Evolutionary conservation across 2,329 filamentous ascomycete species (phyloP).

Genomic region (Teratosphaeria zuluensis): DNA sequence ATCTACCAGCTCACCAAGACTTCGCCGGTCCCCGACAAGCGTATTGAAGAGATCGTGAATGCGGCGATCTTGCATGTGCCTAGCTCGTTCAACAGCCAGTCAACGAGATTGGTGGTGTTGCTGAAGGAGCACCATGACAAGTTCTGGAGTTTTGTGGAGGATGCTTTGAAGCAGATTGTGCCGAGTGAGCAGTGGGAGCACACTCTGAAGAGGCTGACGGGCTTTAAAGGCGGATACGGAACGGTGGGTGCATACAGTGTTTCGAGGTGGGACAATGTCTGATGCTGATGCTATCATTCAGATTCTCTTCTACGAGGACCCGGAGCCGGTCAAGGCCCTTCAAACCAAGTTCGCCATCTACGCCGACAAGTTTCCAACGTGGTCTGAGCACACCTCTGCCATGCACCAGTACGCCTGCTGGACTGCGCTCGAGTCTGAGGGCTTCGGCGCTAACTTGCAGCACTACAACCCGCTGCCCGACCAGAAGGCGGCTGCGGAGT

Average conservation of each 20-base stretch:
- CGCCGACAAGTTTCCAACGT: constrained; percentile 67
- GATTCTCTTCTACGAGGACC: constrained; percentile 82
- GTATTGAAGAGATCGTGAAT: constrained; percentile 55
- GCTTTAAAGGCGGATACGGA: constrained; percentile 64
- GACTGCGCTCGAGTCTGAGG: constrained; percentile 73
- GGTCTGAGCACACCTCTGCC: constrained; percentile 66
- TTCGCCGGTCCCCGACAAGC: constrained; percentile 59
- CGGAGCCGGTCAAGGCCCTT: constrained; percentile 53
- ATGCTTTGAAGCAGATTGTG: constrained; percentile 58
- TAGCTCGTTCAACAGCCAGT: constrained; percentile 82
- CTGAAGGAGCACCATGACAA: constrained; percentile 75
- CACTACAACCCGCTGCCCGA: constrained; percentile 88
- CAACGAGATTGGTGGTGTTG: constrained; percentile 67
- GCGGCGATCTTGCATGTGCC: constrained; percentile 59
- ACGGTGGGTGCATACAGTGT: constrained; percentile 46
- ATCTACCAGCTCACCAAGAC: constrained; percentile 40
- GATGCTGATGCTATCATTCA: constrained; percentile 17
- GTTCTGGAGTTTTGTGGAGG: constrained; percentile 68
- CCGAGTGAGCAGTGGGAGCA: constrained; percentile 52
- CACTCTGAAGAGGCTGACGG: constrained; percentile 40
- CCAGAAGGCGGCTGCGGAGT: constrained; percentile 56
- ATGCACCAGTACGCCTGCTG: constrained; percentile 78
- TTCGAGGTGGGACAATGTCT: neutral
- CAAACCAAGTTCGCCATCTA: constrained; percentile 62
- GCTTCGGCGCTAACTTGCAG: constrained; percentile 80